Base-by-base conservation (phyloP, 208 protist species). In the Leishmania major region DNA sequence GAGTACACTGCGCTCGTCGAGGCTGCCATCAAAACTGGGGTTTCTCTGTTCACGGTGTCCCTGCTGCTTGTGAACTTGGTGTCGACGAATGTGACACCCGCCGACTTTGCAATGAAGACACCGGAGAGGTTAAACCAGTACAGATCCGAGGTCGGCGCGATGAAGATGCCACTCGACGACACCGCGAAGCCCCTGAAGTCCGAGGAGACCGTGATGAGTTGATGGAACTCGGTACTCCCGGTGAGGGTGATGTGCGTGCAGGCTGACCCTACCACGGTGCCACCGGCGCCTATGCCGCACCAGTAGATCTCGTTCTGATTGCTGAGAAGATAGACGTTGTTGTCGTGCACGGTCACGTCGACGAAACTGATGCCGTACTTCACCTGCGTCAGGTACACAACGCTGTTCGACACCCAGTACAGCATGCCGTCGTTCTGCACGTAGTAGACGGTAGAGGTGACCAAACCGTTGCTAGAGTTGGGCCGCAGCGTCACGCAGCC, bases 291-390 rank as follows among this genome's bases (percentile, higher is more conserved):
- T 51, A 88, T 81, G 45, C n/a, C 31, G 75, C 88, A 91, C 19
- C 13, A 40, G 75, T 80, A 88, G 3, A 91, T 77, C 43, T 37
- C 28, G 31, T 80, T 69, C 40, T 62, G 43, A 43, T 60, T 72
- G n/a, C 76, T 85, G 45, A 87, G 74, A 35, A 86, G 47, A 75
- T 91, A 91, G n/a, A 91, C 59, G 19, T 2, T 73, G 60, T 64
- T 70, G 37, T 78, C 35, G 78, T 86, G 83, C 13, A 89, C n/a
- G 64, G 72, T 49, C 43, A 91, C 72, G 74, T 82, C 88, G 37
- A 71, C 86, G 40, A 72, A 43, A 11, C 77, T 57, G 28, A 76
- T 87, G 53, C 79, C 80, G 64, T 85, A 49, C 66, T 89, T 77
- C 19, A 89, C 72, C 28, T 70, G 78, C 37, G 81, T 83, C 40